These are phyloP conservation scores for Blepharisma stoltei DNA, from an alignment of 73 alveolate species.

Conservation along the genomic window DNA sequence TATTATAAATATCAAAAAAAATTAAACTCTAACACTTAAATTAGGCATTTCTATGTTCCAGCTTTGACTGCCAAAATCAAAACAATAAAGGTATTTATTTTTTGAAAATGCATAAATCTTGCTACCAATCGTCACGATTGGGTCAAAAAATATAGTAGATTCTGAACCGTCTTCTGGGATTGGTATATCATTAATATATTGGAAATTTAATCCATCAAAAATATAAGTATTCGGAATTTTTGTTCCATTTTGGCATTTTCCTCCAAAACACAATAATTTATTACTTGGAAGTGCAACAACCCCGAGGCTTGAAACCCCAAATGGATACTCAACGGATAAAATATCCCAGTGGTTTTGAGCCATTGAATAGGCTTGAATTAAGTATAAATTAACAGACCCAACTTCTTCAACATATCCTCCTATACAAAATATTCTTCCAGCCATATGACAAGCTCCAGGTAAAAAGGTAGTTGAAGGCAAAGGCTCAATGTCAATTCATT, in stretches of 20 bases:
- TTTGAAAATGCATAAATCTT: background rate
- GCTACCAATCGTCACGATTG: background rate
- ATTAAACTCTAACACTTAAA: no score
- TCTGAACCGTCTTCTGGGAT: background rate
- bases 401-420: constrained; percentile 24
- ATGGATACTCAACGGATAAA: constrained; percentile 14
- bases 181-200: background rate
- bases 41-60: no score
- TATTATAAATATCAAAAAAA: no score
- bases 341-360: background rate
- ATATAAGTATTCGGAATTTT: background rate
- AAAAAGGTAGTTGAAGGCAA: constrained; percentile 11
- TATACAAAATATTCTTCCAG: constrained; percentile 6
- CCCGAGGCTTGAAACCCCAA: constrained; percentile 2
- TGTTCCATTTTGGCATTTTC: background rate
- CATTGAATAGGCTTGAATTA: background rate
- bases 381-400: background rate
- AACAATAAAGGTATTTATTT: no score
- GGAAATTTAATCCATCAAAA: constrained; percentile 5
- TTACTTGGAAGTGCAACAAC: background rate
- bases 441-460: constrained; percentile 3
- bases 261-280: constrained; percentile 18
- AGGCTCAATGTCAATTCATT: background rate
- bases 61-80: no score
- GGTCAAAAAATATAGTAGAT: constrained; percentile 14